Conservation (phyloP, 164 flowering plant genomes). For the Aristolochia fimbriata region DNA sequence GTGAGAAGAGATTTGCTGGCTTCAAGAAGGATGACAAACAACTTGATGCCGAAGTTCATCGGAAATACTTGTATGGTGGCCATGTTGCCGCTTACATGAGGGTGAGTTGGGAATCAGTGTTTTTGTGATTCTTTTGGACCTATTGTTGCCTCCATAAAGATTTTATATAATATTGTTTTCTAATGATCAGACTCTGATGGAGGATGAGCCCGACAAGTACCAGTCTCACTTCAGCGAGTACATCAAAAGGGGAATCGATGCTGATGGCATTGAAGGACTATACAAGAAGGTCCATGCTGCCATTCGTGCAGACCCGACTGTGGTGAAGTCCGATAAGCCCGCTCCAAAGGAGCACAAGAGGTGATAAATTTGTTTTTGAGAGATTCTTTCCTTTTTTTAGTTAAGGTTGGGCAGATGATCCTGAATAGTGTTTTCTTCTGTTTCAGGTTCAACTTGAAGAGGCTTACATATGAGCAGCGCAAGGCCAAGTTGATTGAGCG, state of each 20-base stretch:
- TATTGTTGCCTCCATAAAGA: too few species aligned
- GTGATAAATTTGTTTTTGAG: constrained; percentile 15
- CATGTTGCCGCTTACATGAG: constrained; percentile 76
- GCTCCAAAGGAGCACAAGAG: constrained; percentile 80
- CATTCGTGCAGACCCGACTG: constrained; percentile 40
- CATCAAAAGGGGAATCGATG: constrained; percentile 48
- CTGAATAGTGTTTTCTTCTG: neutral
- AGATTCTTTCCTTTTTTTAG: neutral
- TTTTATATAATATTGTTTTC: too few species aligned
- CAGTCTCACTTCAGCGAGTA: constrained; percentile 69
- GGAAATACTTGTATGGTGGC: constrained; percentile 73
- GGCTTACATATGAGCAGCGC: constrained; percentile 57
- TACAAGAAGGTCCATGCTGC: constrained; percentile 60
- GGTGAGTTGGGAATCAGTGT: constrained; percentile 17
- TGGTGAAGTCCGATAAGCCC: constrained; percentile 49
- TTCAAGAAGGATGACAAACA: constrained; percentile 48
- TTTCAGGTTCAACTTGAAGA: constrained; percentile 55
- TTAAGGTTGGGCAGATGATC: too few species aligned
- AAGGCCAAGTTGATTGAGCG: constrained; percentile 44
- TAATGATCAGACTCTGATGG: constrained; percentile 38
- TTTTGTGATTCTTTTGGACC: neutral
- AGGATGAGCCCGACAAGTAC: constrained; percentile 85
- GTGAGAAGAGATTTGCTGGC: constrained; percentile 83
- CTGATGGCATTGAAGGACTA: constrained; percentile 50
- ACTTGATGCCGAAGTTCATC: constrained; percentile 75